Base-by-base conservation (phyloP, 441 rosid genomes). In the Adansonia madagascariensis region DNA sequence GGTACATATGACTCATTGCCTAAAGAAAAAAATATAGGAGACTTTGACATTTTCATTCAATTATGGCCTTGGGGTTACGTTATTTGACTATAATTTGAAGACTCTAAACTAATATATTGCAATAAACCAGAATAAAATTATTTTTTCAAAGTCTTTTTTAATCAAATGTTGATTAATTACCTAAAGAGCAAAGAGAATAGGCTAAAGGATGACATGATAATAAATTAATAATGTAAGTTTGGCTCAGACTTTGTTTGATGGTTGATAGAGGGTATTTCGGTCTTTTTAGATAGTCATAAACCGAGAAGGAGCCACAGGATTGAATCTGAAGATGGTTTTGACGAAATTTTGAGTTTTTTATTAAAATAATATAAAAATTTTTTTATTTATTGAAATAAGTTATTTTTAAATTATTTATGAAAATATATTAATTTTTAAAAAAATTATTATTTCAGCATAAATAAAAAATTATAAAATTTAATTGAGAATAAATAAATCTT, bases 141-240 rank as follows among this genome's bases (percentile, higher is more conserved):
- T 35, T 35, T 35, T 75, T 10, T 50, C 47, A 27, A 18, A 6
- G 61, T 9, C 5, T 15, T 35, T 39, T 66, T 76, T 65, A 22
- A 43, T 65, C 5, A 67, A 66, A 43, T 50, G 56, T 24, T 31
- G 17, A 49, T 65, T 10, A 65, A 18, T 41, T 63, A 50, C 46
- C 78, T 11, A 75, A 75, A 50, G 61, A 39, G 4, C 27, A 67
- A 76, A 65, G 39, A 55, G 73, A 76, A 44, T 24, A 76, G 63
- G 43, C 44, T 35, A 50, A 63, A 4, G 39, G 39, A 63, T 63
- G 4, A 35, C 39, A 35, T 35, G 39, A 71, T 27, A n/a, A 17
- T 53, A 67, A 35, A 35, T 35, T 35, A 35, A 35, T 22, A 4
- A 4, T 11, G 47, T 47, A 22, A 1, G 60, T 71, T 53, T 8